Percentiles rank a stretch among this genome's conserved stretches.
Evolutionary conservation across 1,284 basidiomycete species (phyloP).

Genomic region (Rhodotorula mucilaginosa): DNA sequence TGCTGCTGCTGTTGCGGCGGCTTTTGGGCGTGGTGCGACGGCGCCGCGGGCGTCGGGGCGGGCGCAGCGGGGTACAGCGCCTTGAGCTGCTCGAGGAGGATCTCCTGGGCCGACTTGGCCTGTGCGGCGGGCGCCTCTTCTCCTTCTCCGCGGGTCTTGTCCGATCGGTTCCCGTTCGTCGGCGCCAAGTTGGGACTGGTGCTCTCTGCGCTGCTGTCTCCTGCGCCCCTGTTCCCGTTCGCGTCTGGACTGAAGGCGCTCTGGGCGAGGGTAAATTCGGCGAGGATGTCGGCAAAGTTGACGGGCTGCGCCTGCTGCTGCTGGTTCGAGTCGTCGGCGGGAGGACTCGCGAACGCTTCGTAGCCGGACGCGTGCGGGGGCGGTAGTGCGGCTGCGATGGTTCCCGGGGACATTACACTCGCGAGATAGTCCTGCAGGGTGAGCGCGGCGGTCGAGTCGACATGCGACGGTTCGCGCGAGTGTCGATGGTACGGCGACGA

Average conservation of each 20-base stretch:
- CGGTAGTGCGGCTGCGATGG: not conserved
- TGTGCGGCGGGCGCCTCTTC: not conserved
- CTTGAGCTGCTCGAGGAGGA: constrained; percentile 9
- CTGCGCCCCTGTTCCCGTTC: not conserved
- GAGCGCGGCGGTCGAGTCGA: constrained; percentile 1
- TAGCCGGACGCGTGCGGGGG: not conserved
- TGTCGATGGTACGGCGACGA: not conserved
- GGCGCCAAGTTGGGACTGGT: not conserved
- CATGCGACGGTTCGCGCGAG: not conserved
- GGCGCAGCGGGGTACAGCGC: not conserved
- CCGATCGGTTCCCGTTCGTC: not conserved
- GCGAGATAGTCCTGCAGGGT: not conserved
- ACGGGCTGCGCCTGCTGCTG: not conserved
- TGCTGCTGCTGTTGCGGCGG: not conserved
- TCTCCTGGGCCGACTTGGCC: constrained; percentile 10
- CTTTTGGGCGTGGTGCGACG: not conserved
- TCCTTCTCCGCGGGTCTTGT: not conserved
- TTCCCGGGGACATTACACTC: not conserved
- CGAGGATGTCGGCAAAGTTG: constrained; percentile 30
- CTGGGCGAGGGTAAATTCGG: constrained; percentile 33
- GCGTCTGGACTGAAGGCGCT: constrained; percentile 11
- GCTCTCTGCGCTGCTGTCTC: not conserved
- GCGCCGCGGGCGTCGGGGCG: not conserved
- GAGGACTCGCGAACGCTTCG: not conserved
- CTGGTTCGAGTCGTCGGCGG: not conserved